Percentiles rank a stretch among this genome's conserved stretches.
phyloP scores from a whole-genome alignment of 768 basidiomycete genomes.

The Hemileccinum impolitum region DNA sequence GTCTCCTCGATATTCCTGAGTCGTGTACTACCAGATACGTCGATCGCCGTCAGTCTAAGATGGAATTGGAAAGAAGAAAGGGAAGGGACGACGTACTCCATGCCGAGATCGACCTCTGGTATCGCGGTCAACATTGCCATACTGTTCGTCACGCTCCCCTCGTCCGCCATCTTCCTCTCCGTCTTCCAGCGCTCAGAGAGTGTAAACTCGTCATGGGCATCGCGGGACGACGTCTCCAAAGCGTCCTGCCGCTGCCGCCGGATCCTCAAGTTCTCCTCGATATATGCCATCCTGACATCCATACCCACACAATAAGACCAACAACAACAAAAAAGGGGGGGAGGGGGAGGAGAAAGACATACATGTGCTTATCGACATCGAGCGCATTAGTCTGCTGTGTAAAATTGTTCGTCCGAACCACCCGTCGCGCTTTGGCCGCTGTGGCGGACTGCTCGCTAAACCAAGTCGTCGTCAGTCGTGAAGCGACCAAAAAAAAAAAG shows the following conservation, averaged over 20 bases:
- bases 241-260: conserved; percentile 56
- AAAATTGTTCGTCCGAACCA: conserved; percentile 87
- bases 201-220: conserved; percentile 73
- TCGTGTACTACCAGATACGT: conserved; percentile 80
- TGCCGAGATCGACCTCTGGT: conserved; percentile 96
- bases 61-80: neutral
- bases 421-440: conserved; percentile 66
- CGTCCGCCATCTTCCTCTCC: conserved; percentile 60
- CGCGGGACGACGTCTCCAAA: conserved; percentile 40
- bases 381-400: conserved; percentile 95
- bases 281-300: conserved; percentile 88
- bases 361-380: conserved; percentile 99
- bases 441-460: conserved; percentile 60
- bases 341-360: conserved; percentile 26
- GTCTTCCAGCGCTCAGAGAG: conserved; percentile 63
- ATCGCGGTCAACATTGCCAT: conserved; percentile 96
- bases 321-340: neutral
- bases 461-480: neutral
- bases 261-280: conserved; percentile 87
- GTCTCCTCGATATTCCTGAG: conserved; percentile 97
- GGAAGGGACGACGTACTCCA: conserved; percentile 70
- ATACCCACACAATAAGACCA: neutral
- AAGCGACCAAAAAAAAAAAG: neutral
- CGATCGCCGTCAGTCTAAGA: too few species aligned
- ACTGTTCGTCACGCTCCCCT: conserved; percentile 91